A percentile compares a stretch with the other conserved stretches of the same genome.
Conservation (phyloP, 768 basidiomycete species). For the Auriscalpium vulgare region DNA sequence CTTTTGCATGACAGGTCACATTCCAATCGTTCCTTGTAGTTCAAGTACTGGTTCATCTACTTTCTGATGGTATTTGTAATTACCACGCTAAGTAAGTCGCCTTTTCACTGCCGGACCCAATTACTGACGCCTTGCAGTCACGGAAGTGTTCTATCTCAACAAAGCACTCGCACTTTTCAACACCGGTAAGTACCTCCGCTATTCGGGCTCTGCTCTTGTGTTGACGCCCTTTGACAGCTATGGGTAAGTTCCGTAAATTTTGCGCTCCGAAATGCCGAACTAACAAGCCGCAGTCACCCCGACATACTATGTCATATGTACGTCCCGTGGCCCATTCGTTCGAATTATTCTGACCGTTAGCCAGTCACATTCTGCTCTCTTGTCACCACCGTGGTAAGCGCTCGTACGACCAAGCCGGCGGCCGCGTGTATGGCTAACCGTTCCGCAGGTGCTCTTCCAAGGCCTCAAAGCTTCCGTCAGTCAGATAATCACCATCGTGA, state of each 20-base stretch:
- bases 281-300: slow-evolving; percentile 54
- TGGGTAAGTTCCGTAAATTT: slow-evolving; percentile 41
- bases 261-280: slow-evolving; percentile 20
- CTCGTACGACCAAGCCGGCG: background rate
- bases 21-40: slow-evolving; percentile 36
- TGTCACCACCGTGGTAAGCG: slow-evolving; percentile 68
- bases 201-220: background rate
- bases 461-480: slow-evolving; percentile 72
- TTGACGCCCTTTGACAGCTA: slow-evolving; percentile 33
- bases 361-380: slow-evolving; percentile 80
- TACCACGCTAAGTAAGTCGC: slow-evolving; percentile 62
- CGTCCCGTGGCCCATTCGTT: slow-evolving; percentile 18
- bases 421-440: background rate
- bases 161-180: slow-evolving; percentile 95
- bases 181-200: slow-evolving; percentile 45
- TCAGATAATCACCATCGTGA: slow-evolving; percentile 83
- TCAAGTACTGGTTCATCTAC: slow-evolving; percentile 89
- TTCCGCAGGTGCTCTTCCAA: slow-evolving; percentile 69
- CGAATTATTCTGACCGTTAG: slow-evolving; percentile 5
- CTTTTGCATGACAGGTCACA: slow-evolving; percentile 7
- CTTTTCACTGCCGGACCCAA: slow-evolving; percentile 6
- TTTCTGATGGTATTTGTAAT: slow-evolving; percentile 79
- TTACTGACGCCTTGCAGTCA: slow-evolving; percentile 36
- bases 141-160: slow-evolving; percentile 93
- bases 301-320: slow-evolving; percentile 81